Evolutionary conservation across 495 filamentous ascomycete genomes (phyloP), one percentile per base, ranked within the genome.

Genomic region (Hypoxylon lienhwacheense): DNA sequence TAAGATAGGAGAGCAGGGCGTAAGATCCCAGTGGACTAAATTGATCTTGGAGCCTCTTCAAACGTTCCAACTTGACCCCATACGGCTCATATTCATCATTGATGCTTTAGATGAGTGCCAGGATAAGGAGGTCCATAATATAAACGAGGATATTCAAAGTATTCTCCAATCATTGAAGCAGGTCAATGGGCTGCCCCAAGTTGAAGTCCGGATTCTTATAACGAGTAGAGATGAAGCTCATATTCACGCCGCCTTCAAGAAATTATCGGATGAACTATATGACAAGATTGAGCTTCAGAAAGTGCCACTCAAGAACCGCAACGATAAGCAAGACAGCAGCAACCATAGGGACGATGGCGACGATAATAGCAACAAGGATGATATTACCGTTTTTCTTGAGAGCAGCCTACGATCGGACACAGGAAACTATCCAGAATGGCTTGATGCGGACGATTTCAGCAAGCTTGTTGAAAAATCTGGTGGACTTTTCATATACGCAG

Each of bases 31-130:
- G 57, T 81, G 74, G 54, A 61, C 76, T 1, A 63, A 76, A 54
- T 70, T 84, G 12, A 61, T 81, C 46, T 49, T 79, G 37, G 43
- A 73, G 25, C 78, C 76, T 4, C 55, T 81, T 3, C 12, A 17
- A 24, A 31, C 21, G 0, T 24, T 48, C 10, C 29, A 53, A n/a
- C 7, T n/a, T 28, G n/a, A 17, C 4, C 26, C 10, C 7, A 41
- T 29, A 3, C 40, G 44, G 6, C 16, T 68, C n/a, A 49, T 75
- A 11, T 59, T 81, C 7, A 69, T 81, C 17, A 66, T 83, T 33
- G 78, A 83, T 51, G 79, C 79, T 41, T 63, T 83, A 12, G 79
- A 81, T 47, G 76, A 81, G 51, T 81, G 74, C 52, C 70, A 70
- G 4, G 15, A 61, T 2, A 67, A 77, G 6, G 28, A 71, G 2